Base-by-base conservation (phyloP, 1,139 yeast species). In the Ogataea hybrid region DNA sequence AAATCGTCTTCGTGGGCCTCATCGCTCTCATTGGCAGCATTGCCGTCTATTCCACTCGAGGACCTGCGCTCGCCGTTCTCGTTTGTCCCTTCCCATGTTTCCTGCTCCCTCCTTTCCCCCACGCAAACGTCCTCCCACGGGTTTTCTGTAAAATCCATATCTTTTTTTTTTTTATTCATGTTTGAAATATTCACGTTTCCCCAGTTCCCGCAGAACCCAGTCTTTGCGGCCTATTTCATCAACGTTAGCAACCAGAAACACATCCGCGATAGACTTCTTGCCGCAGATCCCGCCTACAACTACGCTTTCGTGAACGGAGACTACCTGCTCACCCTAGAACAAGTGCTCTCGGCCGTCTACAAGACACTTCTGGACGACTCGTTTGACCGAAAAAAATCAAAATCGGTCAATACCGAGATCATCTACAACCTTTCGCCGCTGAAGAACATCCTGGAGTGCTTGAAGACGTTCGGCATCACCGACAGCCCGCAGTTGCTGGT, bases 391-490 rank as follows among this genome's bases (percentile, higher is more conserved):
- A 58, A 70, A 56, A 65, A 79, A 46, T 72, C 84, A 2, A 71
- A 66, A 51, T 67, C 70, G 2, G 42, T 78, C 5, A 79, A 77
- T 46, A 73, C 82, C 1, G 84, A 79, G 50, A 57, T 74, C 15
- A 67, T 79, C 10, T 69, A 75, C 48, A 68, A 77, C 34, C 58
- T 79, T 41, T 71, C 81, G 2, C 78, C 81, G 1, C 69, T 70
- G 21, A 74, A 73, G 41, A 61, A 61, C 39, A 58, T 61, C n/a
- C 49, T 57, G 52, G 64, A 61, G 25, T 57, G 63, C 31, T 46
- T 61, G 31, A 58, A 53, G 28, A 57, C 51, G 30, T 56, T 59
- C 39, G 65, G 65, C n/a, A 48, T 61, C 21, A 50, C 57, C 2
- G 41, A 35, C 1, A 42, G 54, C 0, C 32, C 34, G 1, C 43